Percentiles rank a stretch among this genome's conserved stretches.
phyloP scores from a whole-genome alignment of 306 rosid species.

The Acacia crassicarpa region DNA sequence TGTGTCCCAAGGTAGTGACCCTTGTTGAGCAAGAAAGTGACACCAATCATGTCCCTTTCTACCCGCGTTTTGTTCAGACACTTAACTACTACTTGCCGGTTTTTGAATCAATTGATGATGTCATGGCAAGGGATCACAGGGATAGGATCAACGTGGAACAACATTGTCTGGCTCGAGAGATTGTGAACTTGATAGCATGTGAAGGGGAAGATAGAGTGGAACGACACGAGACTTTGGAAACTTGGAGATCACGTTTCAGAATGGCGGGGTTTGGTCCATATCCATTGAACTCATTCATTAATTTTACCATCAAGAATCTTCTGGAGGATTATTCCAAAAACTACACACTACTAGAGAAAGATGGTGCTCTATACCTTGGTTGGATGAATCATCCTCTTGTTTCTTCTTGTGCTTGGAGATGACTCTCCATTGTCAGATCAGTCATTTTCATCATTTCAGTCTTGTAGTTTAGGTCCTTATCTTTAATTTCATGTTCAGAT shows the following conservation, averaged over 20 bases:
- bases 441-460: constrained; percentile 21
- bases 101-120: constrained; percentile 74
- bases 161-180: constrained; percentile 84
- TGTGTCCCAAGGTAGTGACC: constrained; percentile 85
- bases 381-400: constrained; percentile 71
- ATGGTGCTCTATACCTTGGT: constrained; percentile 74
- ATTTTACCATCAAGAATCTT: constrained; percentile 62
- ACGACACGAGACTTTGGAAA: constrained; percentile 68
- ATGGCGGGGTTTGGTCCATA: constrained; percentile 81
- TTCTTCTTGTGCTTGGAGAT: constrained; percentile 80
- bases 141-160: constrained; percentile 87
- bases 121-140: constrained; percentile 64
- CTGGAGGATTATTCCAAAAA: constrained; percentile 65
- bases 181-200: constrained; percentile 89
- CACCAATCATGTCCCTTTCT: constrained; percentile 65
- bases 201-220: constrained; percentile 91
- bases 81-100: constrained; percentile 57
- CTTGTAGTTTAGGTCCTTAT: background rate
- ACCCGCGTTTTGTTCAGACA: constrained; percentile 74
- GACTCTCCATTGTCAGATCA: constrained; percentile 27
- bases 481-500: constrained; percentile 6
- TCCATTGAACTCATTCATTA: constrained; percentile 67
- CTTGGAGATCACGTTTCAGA: constrained; percentile 71
- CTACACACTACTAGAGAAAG: constrained; percentile 77
- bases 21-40: constrained; percentile 84